Evolutionary conservation across 2,329 filamentous ascomycete genomes (phyloP).

Genomic region (Aspergillus sp.): DNA sequence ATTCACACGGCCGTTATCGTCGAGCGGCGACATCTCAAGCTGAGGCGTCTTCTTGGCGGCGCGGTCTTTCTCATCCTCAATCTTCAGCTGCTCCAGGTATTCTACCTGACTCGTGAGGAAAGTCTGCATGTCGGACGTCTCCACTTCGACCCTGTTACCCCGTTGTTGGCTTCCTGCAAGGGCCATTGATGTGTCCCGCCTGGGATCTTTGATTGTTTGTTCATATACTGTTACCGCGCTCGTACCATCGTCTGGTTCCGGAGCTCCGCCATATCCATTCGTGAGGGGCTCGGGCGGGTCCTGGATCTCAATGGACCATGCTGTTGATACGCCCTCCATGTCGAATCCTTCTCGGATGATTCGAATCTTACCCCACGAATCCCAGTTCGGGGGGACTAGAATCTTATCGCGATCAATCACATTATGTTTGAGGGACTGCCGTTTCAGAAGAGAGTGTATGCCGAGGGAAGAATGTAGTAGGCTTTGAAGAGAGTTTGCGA

Average conservation of each 20-base stretch:
- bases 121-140: constrained; percentile 73
- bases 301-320: constrained; percentile 85
- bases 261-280: constrained; percentile 29
- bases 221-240: constrained; percentile 77
- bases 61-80: constrained; percentile 57
- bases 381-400: constrained; percentile 94
- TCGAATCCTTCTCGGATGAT: constrained; percentile 91
- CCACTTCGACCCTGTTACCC: constrained; percentile 58
- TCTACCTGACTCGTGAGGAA: constrained; percentile 78
- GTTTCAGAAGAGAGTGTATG: constrained; percentile 81
- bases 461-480: constrained; percentile 84
- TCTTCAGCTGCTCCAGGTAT: constrained; percentile 68
- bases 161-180: constrained; percentile 52
- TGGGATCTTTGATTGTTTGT: constrained; percentile 76
- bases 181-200: constrained; percentile 63
- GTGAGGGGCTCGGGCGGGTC: constrained; percentile 45
- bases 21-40: constrained; percentile 42
- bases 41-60: constrained; percentile 40
- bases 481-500: constrained; percentile 75
- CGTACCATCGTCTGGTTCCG: constrained; percentile 43
- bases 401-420: constrained; percentile 95
- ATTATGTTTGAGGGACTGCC: constrained; percentile 81
- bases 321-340: constrained; percentile 80
- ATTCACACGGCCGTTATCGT: constrained; percentile 55
- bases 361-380: constrained; percentile 96